Percentiles rank a stretch among this genome's conserved stretches.
phyloP scores from a whole-genome alignment of 495 filamentous ascomycete genomes.

The Penicilliopsis zonata region DNA sequence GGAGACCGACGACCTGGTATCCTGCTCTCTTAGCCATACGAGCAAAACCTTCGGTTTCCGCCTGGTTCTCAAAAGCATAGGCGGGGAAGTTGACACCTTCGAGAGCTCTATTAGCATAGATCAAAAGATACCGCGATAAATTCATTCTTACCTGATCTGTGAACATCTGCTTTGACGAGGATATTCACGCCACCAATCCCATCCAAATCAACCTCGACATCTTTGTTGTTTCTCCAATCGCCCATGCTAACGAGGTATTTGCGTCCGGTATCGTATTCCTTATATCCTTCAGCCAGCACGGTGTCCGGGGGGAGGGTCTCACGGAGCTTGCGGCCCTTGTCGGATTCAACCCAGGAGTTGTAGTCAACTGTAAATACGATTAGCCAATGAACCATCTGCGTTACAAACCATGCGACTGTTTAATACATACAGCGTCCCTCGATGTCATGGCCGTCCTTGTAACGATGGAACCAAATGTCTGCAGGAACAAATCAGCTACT shows the following conservation, averaged over 20 bases:
- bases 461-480: constrained; percentile 99
- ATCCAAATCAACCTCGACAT: constrained; percentile 82
- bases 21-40: constrained; percentile 97
- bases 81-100: constrained; percentile 97
- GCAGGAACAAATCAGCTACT: constrained; percentile 13
- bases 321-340: constrained; percentile 63
- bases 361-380: constrained; percentile 62
- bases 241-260: constrained; percentile 80
- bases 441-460: constrained; percentile 69
- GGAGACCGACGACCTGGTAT: constrained; percentile 82
- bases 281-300: constrained; percentile 88
- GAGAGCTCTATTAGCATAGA: background rate
- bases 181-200: constrained; percentile 97
- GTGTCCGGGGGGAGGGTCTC: constrained; percentile 61
- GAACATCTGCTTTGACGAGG: constrained; percentile 92
- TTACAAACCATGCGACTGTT: background rate
- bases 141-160: constrained; percentile 63
- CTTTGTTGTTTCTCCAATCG: constrained; percentile 82
- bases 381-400: constrained; percentile 6
- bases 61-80: constrained; percentile 98
- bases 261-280: constrained; percentile 80
- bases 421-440: constrained; percentile 76
- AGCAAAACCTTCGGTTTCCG: constrained; percentile 96
- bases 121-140: background rate
- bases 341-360: constrained; percentile 97